Base-by-base conservation (phyloP, 768 basidiomycete species). In the Pulveroboletus sp. region DNA sequence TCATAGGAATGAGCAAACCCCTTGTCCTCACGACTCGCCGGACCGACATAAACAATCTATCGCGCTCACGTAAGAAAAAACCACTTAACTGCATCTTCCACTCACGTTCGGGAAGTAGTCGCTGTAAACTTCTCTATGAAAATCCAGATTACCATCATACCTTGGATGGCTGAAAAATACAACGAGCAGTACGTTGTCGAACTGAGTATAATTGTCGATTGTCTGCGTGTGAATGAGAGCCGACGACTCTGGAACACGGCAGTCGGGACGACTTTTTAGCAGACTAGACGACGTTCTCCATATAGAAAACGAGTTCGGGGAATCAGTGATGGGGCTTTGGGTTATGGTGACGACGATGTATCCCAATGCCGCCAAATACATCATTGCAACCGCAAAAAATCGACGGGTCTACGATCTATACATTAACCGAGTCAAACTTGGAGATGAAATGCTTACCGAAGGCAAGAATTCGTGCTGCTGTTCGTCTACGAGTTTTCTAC, bases 131-230 rank as follows among this genome's bases (percentile, higher is more conserved):
- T 75, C 71, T 49, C 60, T 68, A 50, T 78, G 73, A 49, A 62
- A 73, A 49, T 78, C 76, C 22, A 78, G 51, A 49, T 78, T 77
- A 27, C 61, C 63, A 54, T 76, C 65, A 45, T 78, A 79, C 38
- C 76, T 61, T 20, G 73, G 58, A 48, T 78, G 77, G 41, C 76
- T 78, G 49, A 78, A 78, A 63, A 78, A 79, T 9, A 77, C 74
- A 40, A 78, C 57, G 29, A 79, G 59, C 11, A 78, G 60, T 13
- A 78, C 52, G 38, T 76, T 59, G 50, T 68, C 68, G 53, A 79
- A 79, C 10, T 60, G 58, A 27, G 65, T 63, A 43, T 71, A 75
- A 36, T 59, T 57, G 27, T 58, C 49, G 19, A 53, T 58, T 23
- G 54, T 51, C 41, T 45, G 54, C 23, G 46, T 32, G 30, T 57